Percentiles rank a stretch among this genome's conserved stretches.
These are phyloP conservation scores for Aspergillus spinulosporus DNA, from an alignment of 2,329 filamentous ascomycete genomes.

Conservation along the genomic window DNA sequence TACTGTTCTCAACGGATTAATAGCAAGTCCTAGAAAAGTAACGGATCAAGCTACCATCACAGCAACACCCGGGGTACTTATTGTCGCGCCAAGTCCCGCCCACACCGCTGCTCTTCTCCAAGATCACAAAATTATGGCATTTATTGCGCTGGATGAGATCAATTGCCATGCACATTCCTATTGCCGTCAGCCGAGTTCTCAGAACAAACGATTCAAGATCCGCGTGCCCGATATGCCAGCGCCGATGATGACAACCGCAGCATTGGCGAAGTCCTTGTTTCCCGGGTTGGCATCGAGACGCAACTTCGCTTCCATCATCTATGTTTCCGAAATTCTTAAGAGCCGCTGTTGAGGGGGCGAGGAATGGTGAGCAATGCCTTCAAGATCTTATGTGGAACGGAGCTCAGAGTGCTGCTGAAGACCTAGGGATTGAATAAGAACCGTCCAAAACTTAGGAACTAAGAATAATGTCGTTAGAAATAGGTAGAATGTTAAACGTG, in stretches of 20 bases:
- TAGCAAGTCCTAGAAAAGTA: background rate
- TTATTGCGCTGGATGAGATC: slow-evolving; percentile 54
- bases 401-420: background rate
- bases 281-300: slow-evolving; percentile 24
- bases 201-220: background rate
- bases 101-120: slow-evolving; percentile 56
- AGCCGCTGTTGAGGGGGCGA: background rate
- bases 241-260: slow-evolving; percentile 59
- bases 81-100: slow-evolving; percentile 60
- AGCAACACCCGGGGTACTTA: slow-evolving; percentile 58
- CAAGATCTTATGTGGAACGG: background rate
- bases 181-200: background rate
- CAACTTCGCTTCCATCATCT: slow-evolving; percentile 2
- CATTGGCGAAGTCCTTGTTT: slow-evolving; percentile 55
- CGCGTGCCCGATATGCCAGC: slow-evolving; percentile 53
- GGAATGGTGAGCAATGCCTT: background rate
- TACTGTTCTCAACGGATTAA: slow-evolving; percentile 32
- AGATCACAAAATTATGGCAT: slow-evolving; percentile 54
- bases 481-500: background rate
- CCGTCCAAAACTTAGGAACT: background rate
- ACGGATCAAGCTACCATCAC: slow-evolving; percentile 43
- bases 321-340: background rate
- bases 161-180: slow-evolving; percentile 58
- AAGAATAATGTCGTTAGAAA: background rate
- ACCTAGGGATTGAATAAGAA: background rate